These are phyloP conservation scores for Trametes cubensis DNA, from an alignment of 768 basidiomycete genomes.

Conservation along the genomic window DNA sequence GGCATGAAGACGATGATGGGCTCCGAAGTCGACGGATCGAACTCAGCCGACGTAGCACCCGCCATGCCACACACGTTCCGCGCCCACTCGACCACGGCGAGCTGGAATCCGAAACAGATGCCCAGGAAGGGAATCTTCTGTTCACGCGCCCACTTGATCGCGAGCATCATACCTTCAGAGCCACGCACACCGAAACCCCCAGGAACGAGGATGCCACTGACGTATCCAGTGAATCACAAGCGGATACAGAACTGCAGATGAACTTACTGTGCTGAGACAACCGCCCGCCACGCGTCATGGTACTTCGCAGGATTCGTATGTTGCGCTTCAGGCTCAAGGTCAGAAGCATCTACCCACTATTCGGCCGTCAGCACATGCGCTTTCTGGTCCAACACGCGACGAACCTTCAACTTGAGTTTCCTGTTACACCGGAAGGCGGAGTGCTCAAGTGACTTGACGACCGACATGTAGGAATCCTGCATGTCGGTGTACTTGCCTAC, in stretches of 20 bases:
- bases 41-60: constrained; percentile 90
- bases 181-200: constrained; percentile 95
- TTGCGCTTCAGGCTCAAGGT: constrained; percentile 83
- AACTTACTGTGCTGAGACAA: constrained; percentile 85
- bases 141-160: constrained; percentile 97
- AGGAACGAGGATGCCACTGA: constrained; percentile 93
- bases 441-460: constrained; percentile 95
- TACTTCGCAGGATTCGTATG: constrained; percentile 81
- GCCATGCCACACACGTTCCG: constrained; percentile 73
- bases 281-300: constrained; percentile 92
- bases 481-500: constrained; percentile 98
- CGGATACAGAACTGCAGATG: not conserved
- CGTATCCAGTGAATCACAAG: not conserved
- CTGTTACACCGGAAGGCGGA: constrained; percentile 91
- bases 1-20: constrained; percentile 97
- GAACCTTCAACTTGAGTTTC: constrained; percentile 78
- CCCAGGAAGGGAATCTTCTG: constrained; percentile 94
- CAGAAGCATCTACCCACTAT: constrained; percentile 95
- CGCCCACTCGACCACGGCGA: constrained; percentile 95
- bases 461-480: constrained; percentile 98
- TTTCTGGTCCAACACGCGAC: constrained; percentile 21
- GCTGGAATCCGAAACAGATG: constrained; percentile 96
- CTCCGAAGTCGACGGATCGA: constrained; percentile 59
- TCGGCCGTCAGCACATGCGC: not conserved
- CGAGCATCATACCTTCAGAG: constrained; percentile 96